Base-by-base conservation (phyloP, 257 asterid genomes). In the Ehretia macrophylla region DNA sequence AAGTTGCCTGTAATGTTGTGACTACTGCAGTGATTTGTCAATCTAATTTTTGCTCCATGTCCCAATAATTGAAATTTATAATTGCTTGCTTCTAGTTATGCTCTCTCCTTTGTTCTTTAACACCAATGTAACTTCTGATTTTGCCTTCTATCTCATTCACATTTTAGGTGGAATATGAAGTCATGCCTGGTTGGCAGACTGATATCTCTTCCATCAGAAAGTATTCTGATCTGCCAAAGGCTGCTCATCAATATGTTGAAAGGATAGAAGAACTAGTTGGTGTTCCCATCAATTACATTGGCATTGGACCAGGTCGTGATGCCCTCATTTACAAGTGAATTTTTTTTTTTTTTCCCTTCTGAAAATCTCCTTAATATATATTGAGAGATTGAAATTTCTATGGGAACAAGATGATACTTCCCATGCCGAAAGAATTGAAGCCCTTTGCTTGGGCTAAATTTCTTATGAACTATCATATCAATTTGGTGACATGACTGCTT, bases 271-370 rank as follows among this genome's bases (percentile, higher is more conserved):
- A 92, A 66, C 81, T 84, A 4, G 92, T 81, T 5, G 97, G 97
- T 42, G 79, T 85, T 51, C 97, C 97, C 11, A 57, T 92, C 69
- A 85, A 88, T 79, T 92, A 88, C 83, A 86, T 92, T 32, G 99
- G 99, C 20, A 63, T 83, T 19, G 99, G 99, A 49, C 97, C 99
- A 5, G 93, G 97, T 17, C 97, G 97, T 1, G 97, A 92, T 59
- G 95, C 99, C 55, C 95, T 92, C 21, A 86, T 92, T 60, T 88
- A 92, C 89, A 92, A 86, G 68, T 90, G 70, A 80, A 53, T 51
- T 39, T 35, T 60, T 14, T 42, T 11, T 10, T 11, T 42, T 42
- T 1, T 3, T 27, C 35, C 35, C n/a, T n/a, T n/a, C n/a, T n/a
- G n/a, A n/a, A n/a, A n/a, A n/a, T n/a, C n/a, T 27, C 35, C 6